Evolutionary conservation across 352 stramenopile genomes (phyloP), one percentile per base, ranked within the genome.

Genomic region (Globisporangium takayamanum): DNA sequence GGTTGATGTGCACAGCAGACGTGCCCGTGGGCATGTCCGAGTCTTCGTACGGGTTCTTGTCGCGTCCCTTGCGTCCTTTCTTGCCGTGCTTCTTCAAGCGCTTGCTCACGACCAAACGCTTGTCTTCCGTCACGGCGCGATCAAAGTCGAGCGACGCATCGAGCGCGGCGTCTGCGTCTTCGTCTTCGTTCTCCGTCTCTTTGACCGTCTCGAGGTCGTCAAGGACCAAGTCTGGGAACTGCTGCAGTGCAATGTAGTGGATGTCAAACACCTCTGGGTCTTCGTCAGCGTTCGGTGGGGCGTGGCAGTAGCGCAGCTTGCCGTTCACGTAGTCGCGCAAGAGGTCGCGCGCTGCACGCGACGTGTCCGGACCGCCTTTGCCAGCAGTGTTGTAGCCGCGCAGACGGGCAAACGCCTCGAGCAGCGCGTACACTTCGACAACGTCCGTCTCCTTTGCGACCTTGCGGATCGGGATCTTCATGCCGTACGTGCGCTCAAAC

Each of bases 301-400:
- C 69, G 69, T 99, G 95, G 66, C 94, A 99, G 74, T 98, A 99
- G 49, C 99, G 72, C 49, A 99, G 73, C 67, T 95, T 97, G 64
- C 97, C 97, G 62, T 95, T 95, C 36, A 98, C 95, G 72, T 99
- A 99, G 70, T 99, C 96, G 59, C 98, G 97, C 52, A 99, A 81
- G 26, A 99, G 84, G 50, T 98, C 87, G 22, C 97, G 87, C 22
- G 96, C 95, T 20, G 89, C 97, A 36, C 96, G 83, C 18, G 96
- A 95, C 49, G 98, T 97, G 66, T 99, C 97, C 15, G 88, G 87
- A 10, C 96, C 94, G 61, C 94, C 95, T 74, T 97, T 98, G 42
- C 92, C 89, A 6, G 93, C 88, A 28, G 95, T 96, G 54, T 97
- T 88, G 72, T 98, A 97, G 64, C 92, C 90, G 53, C 96, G 82